Conservation (phyloP, 768 basidiomycete species). For the Brasilioporus rufonigricans region DNA sequence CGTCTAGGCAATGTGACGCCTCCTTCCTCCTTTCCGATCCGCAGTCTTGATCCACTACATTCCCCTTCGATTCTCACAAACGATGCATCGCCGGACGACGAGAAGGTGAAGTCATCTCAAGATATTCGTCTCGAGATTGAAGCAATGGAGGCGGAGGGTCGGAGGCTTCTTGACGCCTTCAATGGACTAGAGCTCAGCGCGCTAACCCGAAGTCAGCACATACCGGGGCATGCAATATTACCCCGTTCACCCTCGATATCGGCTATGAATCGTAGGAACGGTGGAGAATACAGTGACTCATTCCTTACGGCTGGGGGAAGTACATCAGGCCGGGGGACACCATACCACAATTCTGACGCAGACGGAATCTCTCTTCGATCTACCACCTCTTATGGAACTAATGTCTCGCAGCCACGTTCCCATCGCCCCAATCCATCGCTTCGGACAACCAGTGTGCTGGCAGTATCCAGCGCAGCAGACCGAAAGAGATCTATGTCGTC, state of each 20-base stretch:
- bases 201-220: slow-evolving; percentile 41
- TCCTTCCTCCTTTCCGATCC: slow-evolving; percentile 53
- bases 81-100: slow-evolving; percentile 49
- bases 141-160: slow-evolving; percentile 67
- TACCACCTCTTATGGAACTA: slow-evolving; percentile 48
- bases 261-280: slow-evolving; percentile 23
- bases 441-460: slow-evolving; percentile 33
- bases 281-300: slow-evolving; percentile 25
- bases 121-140: slow-evolving; percentile 67
- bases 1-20: slow-evolving; percentile 43
- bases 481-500: slow-evolving; percentile 66
- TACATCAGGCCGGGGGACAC: slow-evolving; percentile 31
- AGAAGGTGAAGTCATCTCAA: slow-evolving; percentile 54
- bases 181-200: slow-evolving; percentile 74
- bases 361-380: slow-evolving; percentile 56
- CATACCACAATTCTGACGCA: slow-evolving; percentile 37
- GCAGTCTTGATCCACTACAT: slow-evolving; percentile 36
- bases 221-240: slow-evolving; percentile 18
- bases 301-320: slow-evolving; percentile 24
- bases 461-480: slow-evolving; percentile 32
- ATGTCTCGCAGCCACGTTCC: slow-evolving; percentile 46
- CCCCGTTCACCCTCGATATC: slow-evolving; percentile 33
- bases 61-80: slow-evolving; percentile 30
- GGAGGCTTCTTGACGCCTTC: slow-evolving; percentile 73
- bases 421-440: slow-evolving; percentile 39